These are phyloP conservation scores for Podila horticola DNA, from an alignment of 192 early-diverging fungal species.

Conservation along the genomic window DNA sequence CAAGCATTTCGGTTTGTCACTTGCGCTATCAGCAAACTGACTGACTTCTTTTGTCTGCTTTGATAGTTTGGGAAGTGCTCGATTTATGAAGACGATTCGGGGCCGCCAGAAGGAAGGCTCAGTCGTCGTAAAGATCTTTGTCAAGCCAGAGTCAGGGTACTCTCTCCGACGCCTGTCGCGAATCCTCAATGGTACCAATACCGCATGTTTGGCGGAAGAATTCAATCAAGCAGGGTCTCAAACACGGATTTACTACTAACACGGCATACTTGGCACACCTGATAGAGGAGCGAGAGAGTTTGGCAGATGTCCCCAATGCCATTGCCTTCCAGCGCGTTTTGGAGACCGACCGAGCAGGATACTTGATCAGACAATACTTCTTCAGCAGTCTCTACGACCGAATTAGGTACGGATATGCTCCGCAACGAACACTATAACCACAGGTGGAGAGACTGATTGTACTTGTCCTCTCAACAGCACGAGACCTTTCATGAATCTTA, in stretches of 20 bases:
- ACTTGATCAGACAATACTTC: conserved; percentile 88
- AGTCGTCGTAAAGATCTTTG: conserved; percentile 93
- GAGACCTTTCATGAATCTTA: conserved; percentile 86
- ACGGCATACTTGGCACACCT: neutral
- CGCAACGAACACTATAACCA: neutral
- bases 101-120: conserved; percentile 83
- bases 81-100: conserved; percentile 96
- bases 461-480: conserved; percentile 64
- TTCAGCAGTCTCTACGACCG: conserved; percentile 97
- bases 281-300: conserved; percentile 70
- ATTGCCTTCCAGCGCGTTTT: conserved; percentile 82
- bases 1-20: no score
- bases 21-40: neutral
- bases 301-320: conserved; percentile 79
- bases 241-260: neutral
- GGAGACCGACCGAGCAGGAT: conserved; percentile 92
- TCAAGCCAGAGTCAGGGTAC: conserved; percentile 80
- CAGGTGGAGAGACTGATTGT: neutral
- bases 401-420: conserved; percentile 68
- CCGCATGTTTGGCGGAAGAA: no score
- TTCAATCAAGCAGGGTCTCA: no score
- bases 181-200: conserved; percentile 63
- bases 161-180: conserved; percentile 65
- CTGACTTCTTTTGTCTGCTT: neutral
- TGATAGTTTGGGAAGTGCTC: conserved; percentile 83